phyloP scores from a whole-genome alignment of 768 basidiomycete genomes.

The Exidia glandulosa region DNA sequence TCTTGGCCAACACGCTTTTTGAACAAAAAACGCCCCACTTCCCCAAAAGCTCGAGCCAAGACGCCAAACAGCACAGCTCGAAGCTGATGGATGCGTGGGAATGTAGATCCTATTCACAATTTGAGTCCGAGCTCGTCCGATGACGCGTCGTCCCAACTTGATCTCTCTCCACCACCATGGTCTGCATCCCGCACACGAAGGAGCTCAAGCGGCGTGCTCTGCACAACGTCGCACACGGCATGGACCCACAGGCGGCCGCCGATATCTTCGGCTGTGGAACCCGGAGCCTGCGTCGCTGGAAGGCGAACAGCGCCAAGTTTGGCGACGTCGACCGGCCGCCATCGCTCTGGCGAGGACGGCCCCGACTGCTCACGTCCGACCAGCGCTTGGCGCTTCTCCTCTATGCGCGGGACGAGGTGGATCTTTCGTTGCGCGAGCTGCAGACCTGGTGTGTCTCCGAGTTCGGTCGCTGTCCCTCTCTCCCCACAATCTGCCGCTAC shows the following conservation, averaged over 20 bases:
- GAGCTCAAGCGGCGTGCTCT: neutral
- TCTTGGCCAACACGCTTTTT: too few relatives aligned
- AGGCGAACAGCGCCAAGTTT: neutral
- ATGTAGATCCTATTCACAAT: too few relatives aligned
- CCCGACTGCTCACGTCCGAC: neutral
- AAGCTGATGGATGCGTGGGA: too few relatives aligned
- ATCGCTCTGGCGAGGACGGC: neutral
- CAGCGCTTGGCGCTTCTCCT: neutral
- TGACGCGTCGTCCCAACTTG: too few relatives aligned
- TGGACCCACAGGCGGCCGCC: neutral
- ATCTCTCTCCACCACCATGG: neutral
- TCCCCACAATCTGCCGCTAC: neutral
- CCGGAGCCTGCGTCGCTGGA: neutral
- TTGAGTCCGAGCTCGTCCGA: too few relatives aligned
- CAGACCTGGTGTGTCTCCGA: neutral
- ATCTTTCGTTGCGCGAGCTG: neutral
- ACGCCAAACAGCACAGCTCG: too few relatives aligned
- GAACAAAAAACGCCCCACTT: too few relatives aligned
- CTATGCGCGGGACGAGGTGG: neutral
- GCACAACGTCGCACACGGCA: neutral
- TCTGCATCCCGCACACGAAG: neutral
- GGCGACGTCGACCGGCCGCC: neutral
- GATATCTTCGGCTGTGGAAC: neutral
- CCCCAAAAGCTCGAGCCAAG: too few relatives aligned
- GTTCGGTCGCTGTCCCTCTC: neutral